phyloP scores from a whole-genome alignment of 371 early-diverging fungal species.

The Lichtheimia ornata region DNA sequence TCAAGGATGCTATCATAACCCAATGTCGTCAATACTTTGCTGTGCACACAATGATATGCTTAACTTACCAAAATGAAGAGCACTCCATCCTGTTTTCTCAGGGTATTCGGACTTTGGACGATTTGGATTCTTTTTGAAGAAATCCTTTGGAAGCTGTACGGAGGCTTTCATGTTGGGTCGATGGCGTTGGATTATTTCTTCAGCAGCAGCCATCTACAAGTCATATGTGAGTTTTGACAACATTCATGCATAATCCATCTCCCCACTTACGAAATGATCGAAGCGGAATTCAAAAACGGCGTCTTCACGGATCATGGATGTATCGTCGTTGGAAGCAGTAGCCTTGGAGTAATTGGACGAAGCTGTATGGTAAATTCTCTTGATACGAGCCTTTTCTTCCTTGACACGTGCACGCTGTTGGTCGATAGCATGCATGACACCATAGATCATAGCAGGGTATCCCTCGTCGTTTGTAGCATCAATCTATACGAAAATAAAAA shows the following conservation, averaged over 20 bases:
- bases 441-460: conserved; percentile 24
- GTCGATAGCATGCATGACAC: conserved; percentile 17
- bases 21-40: background rate
- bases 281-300: conserved; percentile 20
- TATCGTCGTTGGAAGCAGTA: background rate
- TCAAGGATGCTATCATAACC: conserved; percentile 22
- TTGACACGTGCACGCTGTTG: conserved; percentile 18
- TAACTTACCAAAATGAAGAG: conserved; percentile 48
- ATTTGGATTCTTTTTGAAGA: conserved; percentile 30
- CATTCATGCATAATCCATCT: background rate
- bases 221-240: background rate
- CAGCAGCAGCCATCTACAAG: conserved; percentile 18
- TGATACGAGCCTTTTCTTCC: conserved; percentile 20
- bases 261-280: conserved; percentile 14
- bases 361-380: background rate
- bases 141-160: conserved; percentile 36
- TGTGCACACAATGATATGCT: background rate
- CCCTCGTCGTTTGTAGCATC: conserved; percentile 32
- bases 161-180: conserved; percentile 24
- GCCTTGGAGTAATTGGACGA: background rate
- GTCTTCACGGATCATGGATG: conserved; percentile 1
- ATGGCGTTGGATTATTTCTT: conserved; percentile 16
- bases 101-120: conserved; percentile 33
- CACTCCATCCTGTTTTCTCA: conserved; percentile 41
- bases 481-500: conserved; percentile 16